Evolutionary conservation across 1,139 yeast species (phyloP), one percentile per base, ranked within the genome.

Genomic region (Geotrichum restrictum): DNA sequence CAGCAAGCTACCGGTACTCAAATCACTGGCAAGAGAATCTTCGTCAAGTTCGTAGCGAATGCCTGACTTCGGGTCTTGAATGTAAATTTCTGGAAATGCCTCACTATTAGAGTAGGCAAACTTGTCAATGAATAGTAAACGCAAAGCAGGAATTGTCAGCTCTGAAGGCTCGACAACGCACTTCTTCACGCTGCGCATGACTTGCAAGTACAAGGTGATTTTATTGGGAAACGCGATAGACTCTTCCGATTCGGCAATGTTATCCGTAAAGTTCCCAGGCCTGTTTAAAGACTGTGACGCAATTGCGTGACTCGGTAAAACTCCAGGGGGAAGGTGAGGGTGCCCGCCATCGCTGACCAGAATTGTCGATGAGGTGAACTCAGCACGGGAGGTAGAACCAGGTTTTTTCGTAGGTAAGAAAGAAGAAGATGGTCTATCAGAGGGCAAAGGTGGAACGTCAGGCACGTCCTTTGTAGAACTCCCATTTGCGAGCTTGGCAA

Each of bases 41-140:
- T 89, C 94, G 57, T 91, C 98, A 22, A 93, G 71, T 66, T 91
- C 97, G 63, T 88, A 91, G 0, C 84, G 75, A 1, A 88, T 76
- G 0, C 79, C 79, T 27, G 78, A 74, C 1, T 70, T 67, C 0
- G 80, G 77, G 58, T 88, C 95, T 59, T 78, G 82, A 6, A 89
- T 75, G 62, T 87, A 86, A 33, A 93, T 80, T n/a, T 82, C 86
- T 0, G 98, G 97, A 60, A 88, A 88, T 1, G 81, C 75, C 1
- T 80, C 72, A 0, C 88, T 85, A 1, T 66, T 68, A 4, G 61
- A 56, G 63, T 85, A 88, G 1, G 94, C 88, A 70, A 89, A 91
- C 62, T 82, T 87, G 63, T 91, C 96, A 21, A 89, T 88, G 65
- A 91, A 93, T 32, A 86, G 69, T 1, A 88, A 74, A 48, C 95